A percentile compares a stretch with the other conserved stretches of the same genome.
Evolutionary conservation across 2,329 filamentous ascomycete species (phyloP).

Genomic region (Seiridium unicorne): DNA sequence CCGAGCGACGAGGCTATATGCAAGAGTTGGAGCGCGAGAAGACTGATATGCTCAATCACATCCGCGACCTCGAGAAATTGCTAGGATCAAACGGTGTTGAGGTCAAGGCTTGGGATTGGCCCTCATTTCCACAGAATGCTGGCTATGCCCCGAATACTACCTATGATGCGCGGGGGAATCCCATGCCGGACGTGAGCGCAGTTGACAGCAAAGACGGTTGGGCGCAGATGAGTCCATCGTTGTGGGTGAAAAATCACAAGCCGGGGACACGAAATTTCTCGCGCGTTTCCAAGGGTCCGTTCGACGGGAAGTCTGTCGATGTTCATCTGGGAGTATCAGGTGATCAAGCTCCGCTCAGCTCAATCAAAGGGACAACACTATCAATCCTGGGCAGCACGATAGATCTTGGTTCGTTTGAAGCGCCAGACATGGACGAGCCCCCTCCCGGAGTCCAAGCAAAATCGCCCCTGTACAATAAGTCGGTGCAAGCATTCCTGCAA

Average conservation of each 20-base stretch:
- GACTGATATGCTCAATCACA: slow-evolving; percentile 62
- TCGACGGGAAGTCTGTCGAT: slow-evolving; percentile 45
- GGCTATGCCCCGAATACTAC: slow-evolving; percentile 11
- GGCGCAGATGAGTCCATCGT: slow-evolving; percentile 31
- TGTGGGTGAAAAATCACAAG: slow-evolving; percentile 29
- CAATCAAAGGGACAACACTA: slow-evolving; percentile 74
- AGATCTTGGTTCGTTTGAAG: slow-evolving; percentile 72
- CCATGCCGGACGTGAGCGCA: background rate
- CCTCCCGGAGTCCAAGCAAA: slow-evolving; percentile 37
- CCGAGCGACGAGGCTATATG: slow-evolving; percentile 74
- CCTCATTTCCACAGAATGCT: slow-evolving; percentile 25
- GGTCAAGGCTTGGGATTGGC: slow-evolving; percentile 49
- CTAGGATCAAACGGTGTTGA: slow-evolving; percentile 61
- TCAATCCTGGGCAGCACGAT: slow-evolving; percentile 78
- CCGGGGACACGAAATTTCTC: slow-evolving; percentile 23
- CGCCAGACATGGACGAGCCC: slow-evolving; percentile 64
- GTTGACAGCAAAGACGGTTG: slow-evolving; percentile 27
- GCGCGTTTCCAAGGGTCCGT: slow-evolving; percentile 16
- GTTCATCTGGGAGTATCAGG: slow-evolving; percentile 66
- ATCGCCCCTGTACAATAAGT: slow-evolving; percentile 64
- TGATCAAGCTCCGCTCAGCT: slow-evolving; percentile 65
- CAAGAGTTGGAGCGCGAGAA: slow-evolving; percentile 75
- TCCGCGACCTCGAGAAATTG: slow-evolving; percentile 67
- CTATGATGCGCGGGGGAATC: background rate
- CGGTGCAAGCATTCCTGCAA: slow-evolving; percentile 67